These are phyloP conservation scores for Beverwykella pulmonaria DNA, from an alignment of 495 filamentous ascomycete species.

Conservation along the genomic window DNA sequence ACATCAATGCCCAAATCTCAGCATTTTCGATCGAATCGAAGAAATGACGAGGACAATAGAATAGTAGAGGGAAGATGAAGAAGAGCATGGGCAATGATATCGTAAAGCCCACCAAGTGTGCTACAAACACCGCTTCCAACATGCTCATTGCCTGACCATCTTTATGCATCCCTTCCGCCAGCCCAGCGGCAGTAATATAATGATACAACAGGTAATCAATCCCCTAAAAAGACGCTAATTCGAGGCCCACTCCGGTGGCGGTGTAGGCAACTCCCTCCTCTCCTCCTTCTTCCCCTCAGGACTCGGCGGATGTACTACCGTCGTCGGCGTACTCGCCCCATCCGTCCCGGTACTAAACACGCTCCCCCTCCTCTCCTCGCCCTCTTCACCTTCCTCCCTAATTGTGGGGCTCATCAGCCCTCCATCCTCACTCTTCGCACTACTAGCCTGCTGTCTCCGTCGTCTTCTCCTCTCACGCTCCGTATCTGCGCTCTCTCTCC, in stretches of 20 bases:
- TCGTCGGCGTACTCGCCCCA: conserved; percentile 36
- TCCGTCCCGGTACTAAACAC: conserved; percentile 2
- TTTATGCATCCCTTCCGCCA: no score
- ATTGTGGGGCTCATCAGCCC: conserved; percentile 31
- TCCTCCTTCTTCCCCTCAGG: conserved; percentile 29
- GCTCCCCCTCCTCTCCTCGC: conserved; percentile 11
- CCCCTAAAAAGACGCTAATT: neutral
- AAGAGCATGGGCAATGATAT: no score
- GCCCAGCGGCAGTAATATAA: neutral
- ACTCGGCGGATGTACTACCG: conserved; percentile 42
- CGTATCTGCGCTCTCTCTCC: conserved; percentile 44
- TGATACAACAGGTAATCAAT: no score
- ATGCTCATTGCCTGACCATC: no score
- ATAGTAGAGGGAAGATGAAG: no score
- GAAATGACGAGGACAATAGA: no score
- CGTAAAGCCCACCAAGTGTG: no score
- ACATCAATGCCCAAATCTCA: no score
- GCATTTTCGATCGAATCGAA: no score
- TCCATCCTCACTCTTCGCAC: conserved; percentile 23
- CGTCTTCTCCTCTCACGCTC: conserved; percentile 42
- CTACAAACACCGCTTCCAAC: no score
- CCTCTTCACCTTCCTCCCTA: conserved; percentile 34
- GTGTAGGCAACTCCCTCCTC: conserved; percentile 26
- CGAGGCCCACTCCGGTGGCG: conserved; percentile 20
- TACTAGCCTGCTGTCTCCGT: conserved; percentile 28